Percentiles rank a stretch among this genome's conserved stretches.
phyloP scores from a whole-genome alignment of 192 early-diverging fungal genomes.

The Backusella sp. region DNA sequence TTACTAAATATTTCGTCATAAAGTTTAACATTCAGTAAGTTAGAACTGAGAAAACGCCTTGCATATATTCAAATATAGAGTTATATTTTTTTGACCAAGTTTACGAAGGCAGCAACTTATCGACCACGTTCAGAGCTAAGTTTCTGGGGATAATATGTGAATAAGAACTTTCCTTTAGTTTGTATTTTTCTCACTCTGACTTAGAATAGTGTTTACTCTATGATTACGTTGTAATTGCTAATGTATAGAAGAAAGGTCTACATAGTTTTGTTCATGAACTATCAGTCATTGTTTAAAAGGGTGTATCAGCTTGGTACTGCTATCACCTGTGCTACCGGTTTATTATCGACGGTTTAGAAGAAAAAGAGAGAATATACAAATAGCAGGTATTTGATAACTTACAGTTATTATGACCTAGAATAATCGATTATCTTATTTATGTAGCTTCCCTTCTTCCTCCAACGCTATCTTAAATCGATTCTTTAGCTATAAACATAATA shows the following conservation, averaged over 20 bases:
- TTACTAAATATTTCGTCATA: neutral
- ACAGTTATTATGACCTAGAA: neutral
- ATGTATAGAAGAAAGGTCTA: neutral
- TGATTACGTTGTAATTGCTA: neutral
- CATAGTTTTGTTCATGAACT: neutral
- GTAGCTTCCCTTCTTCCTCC: neutral
- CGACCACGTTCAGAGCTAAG: neutral
- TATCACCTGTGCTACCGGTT: neutral
- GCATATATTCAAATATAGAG: neutral
- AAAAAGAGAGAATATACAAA: neutral
- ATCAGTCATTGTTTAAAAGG: neutral
- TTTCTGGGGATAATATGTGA: too few species aligned
- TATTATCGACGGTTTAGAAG: neutral
- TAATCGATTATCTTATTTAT: neutral
- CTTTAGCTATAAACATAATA: neutral
- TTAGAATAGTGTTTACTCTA: neutral
- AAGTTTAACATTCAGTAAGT: neutral
- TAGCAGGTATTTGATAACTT: neutral
- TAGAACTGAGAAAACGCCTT: neutral
- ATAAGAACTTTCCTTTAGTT: neutral
- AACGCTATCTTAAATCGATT: neutral
- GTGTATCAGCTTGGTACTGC: neutral
- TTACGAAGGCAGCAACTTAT: neutral
- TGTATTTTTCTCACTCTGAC: neutral
- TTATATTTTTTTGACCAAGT: neutral